A percentile compares a stretch with the other conserved stretches of the same genome.
Evolutionary conservation across 352 stramenopile species (phyloP).

Genomic region (Blastocystis hominis): DNA sequence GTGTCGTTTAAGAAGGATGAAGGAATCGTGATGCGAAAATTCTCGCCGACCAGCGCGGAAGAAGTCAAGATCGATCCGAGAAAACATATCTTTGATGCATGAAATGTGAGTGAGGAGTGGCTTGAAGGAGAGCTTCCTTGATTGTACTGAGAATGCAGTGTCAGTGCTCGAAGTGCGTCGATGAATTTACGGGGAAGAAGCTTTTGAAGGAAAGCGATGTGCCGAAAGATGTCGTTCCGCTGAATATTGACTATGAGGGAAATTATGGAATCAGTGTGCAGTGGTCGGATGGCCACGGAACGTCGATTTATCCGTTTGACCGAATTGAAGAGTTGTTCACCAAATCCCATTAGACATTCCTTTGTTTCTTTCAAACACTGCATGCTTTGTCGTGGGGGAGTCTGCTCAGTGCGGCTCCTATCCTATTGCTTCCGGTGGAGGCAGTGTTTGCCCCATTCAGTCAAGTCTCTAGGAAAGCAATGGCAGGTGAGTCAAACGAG

Average conservation of each 20-base stretch:
- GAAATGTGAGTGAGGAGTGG: background rate
- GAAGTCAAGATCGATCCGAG: constrained; percentile 25
- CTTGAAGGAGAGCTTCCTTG: background rate
- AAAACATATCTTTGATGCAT: constrained; percentile 36
- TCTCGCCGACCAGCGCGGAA: constrained; percentile 22
- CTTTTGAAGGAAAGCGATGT: constrained; percentile 49
- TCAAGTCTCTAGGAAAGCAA: background rate
- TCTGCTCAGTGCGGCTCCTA: background rate
- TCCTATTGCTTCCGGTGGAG: background rate
- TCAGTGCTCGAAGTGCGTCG: constrained; percentile 47
- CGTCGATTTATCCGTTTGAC: constrained; percentile 48
- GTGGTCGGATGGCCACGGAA: constrained; percentile 55
- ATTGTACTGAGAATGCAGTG: constrained; percentile 30
- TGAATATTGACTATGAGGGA: constrained; percentile 55
- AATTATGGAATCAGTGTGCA: constrained; percentile 56
- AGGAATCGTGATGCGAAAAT: constrained; percentile 23
- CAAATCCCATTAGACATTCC: background rate
- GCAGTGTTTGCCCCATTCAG: background rate
- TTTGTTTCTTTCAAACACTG: background rate
- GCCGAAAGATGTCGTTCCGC: constrained; percentile 29
- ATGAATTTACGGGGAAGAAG: constrained; percentile 58
- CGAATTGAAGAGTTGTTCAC: constrained; percentile 53
- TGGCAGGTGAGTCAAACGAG: background rate
- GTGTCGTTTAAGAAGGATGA: constrained; percentile 51
- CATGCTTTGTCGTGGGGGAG: background rate